A percentile compares a stretch with the other conserved stretches of the same genome.
These are phyloP conservation scores for Schrenkiella parvula DNA, from an alignment of 345 rosid species.

Conservation along the genomic window DNA sequence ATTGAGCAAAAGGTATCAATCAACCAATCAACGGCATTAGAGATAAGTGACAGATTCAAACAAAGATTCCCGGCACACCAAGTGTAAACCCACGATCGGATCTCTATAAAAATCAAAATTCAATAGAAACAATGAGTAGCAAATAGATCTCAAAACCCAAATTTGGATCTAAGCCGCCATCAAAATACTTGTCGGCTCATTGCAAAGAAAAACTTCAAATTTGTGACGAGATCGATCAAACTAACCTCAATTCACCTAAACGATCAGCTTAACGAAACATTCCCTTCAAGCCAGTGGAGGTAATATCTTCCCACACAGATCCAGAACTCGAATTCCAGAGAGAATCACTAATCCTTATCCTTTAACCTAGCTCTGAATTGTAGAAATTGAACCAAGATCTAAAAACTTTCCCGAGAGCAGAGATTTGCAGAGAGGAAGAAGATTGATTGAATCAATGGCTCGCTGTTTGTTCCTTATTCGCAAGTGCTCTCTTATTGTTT, in stretches of 20 bases:
- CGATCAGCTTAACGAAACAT: constrained; percentile 25
- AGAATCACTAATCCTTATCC: constrained; percentile 4
- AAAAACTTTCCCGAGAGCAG: constrained; percentile 5
- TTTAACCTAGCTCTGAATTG: background rate
- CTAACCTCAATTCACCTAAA: constrained; percentile 27
- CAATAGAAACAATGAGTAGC: background rate
- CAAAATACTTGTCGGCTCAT: background rate
- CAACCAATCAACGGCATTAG: background rate
- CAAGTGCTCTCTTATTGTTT: constrained; percentile 17
- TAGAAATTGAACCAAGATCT: constrained; percentile 13
- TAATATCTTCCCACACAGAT: background rate
- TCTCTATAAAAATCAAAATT: constrained; percentile 13
- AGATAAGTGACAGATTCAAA: background rate
- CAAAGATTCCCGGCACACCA: background rate
- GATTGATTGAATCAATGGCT: constrained; percentile 14
- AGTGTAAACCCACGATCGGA: constrained; percentile 22
- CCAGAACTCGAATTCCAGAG: constrained; percentile 4
- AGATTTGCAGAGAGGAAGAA: constrained; percentile 31
- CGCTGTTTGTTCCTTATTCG: background rate
- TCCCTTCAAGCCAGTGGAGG: background rate
- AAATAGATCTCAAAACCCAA: constrained; percentile 21
- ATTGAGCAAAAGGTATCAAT: background rate
- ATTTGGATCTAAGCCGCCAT: constrained; percentile 16
- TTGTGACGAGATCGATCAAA: constrained; percentile 5
- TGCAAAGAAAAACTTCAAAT: background rate